Base-by-base conservation (phyloP, 2,329 filamentous ascomycete genomes). In the Cercospora nicotianae region DNA sequence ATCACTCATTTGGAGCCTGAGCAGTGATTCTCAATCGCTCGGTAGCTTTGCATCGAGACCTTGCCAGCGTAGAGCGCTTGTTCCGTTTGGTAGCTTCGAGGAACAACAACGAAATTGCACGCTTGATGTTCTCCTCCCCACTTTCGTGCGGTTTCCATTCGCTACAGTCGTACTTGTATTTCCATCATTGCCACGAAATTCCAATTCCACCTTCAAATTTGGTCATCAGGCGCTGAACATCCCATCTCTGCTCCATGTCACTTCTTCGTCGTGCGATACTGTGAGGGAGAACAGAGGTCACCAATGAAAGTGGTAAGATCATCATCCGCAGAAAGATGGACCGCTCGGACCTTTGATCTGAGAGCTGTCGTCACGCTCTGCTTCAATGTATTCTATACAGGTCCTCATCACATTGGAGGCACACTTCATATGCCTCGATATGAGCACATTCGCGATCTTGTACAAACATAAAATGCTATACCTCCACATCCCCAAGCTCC, bases 401-500 rank as follows among this genome's bases (percentile, higher is more conserved):
- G 12, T 55, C 23, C 48, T n/a, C 48, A 2, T 55, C 5, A 16
- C 13, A 12, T 4, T 6, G 16, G 23, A 23, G 12, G 7, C 8
- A 13, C 23, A n/a, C 10, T 26, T 4, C 48, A 28, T 53, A 28
- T n/a, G 23, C 48, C 12, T 53, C 48, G 13, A 8, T 28, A 28
- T 26, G 3, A 53, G 48, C 48, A 23, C 55, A 59, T 31, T 13
- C 8, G 18, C 18, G 6, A 13, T 2, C 28, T 36, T 59, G n/a
- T 59, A 59, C 28, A 36, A 20, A 36, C 30, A 59, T 36, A 31
- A 16, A 33, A 33, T 18, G 48, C 13, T 48, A 58, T 23, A 63
- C 45, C 23, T 70, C 36, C 20, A 61, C 65, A 61, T 66, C 69
- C 23, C n/a, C 53, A 59, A 42, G 12, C n/a, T 51, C 62, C 18